Evolutionary conservation across 2,329 filamentous ascomycete genomes (phyloP).

Genomic region (Talaromyces marneffei): DNA sequence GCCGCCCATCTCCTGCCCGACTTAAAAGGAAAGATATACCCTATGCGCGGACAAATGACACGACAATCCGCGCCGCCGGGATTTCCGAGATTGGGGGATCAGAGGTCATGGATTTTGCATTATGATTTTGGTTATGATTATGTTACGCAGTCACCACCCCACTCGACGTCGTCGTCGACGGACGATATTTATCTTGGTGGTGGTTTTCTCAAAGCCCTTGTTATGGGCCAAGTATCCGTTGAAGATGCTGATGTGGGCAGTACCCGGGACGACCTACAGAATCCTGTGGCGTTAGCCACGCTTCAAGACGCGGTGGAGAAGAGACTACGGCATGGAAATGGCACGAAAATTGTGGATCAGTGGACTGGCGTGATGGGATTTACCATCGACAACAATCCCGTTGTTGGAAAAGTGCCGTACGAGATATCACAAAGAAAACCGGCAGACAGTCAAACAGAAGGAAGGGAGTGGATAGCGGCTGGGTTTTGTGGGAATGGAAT

Average conservation of each 20-base stretch:
- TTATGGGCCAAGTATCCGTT: background rate
- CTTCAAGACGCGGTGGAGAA: constrained; percentile 10
- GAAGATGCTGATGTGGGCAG: constrained; percentile 15
- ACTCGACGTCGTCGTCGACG: background rate
- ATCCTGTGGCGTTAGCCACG: background rate
- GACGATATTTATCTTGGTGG: constrained; percentile 16
- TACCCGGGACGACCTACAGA: constrained; percentile 11
- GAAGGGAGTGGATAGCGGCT: constrained; percentile 49
- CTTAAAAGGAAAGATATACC: constrained; percentile 34
- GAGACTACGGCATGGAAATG: constrained; percentile 16
- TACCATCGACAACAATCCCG: constrained; percentile 45
- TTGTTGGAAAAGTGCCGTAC: constrained; percentile 46
- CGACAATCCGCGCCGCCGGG: constrained; percentile 29
- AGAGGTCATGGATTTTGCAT: constrained; percentile 28
- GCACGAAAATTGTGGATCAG: constrained; percentile 18
- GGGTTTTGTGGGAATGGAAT: constrained; percentile 64
- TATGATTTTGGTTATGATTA: constrained; percentile 23
- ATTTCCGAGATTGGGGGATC: constrained; percentile 19
- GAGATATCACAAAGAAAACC: constrained; percentile 30
- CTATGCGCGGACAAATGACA: constrained; percentile 41
- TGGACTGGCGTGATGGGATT: constrained; percentile 46
- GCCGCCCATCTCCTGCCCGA: constrained; percentile 38
- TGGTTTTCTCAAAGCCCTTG: constrained; percentile 11
- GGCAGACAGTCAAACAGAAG: constrained; percentile 11
- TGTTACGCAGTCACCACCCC: constrained; percentile 11